These are phyloP conservation scores for Fusarium compactum DNA, from an alignment of 2,329 filamentous ascomycete genomes.

Conservation along the genomic window DNA sequence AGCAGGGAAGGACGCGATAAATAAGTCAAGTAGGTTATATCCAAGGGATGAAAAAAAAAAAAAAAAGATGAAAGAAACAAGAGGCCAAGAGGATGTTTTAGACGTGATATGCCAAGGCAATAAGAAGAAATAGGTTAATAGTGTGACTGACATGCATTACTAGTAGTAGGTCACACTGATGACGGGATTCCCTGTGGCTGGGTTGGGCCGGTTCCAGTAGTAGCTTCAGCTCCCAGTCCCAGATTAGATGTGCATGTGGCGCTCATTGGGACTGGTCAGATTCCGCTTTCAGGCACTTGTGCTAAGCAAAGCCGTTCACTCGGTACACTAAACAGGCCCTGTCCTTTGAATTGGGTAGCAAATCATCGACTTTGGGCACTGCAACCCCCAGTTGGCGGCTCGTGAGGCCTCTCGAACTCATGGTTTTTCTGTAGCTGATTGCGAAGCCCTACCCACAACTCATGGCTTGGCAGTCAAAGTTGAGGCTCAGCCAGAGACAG, in stretches of 20 bases:
- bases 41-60: neutral
- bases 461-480: slow-evolving; percentile 20
- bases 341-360: slow-evolving; percentile 14
- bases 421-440: neutral
- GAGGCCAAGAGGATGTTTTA: slow-evolving; percentile 19
- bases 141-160: slow-evolving; percentile 16
- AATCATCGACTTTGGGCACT: slow-evolving; percentile 1
- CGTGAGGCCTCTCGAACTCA: slow-evolving; percentile 33
- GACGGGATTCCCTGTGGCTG: slow-evolving; percentile 46
- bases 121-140: slow-evolving; percentile 13
- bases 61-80: neutral
- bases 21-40: neutral
- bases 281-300: slow-evolving; percentile 29
- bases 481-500: slow-evolving; percentile 20
- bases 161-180: slow-evolving; percentile 44
- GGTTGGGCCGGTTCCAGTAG: slow-evolving; percentile 16
- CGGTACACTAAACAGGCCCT: neutral
- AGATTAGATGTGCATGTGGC: slow-evolving; percentile 14
- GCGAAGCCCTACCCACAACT: slow-evolving; percentile 22
- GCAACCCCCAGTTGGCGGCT: neutral
- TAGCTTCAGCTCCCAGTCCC: slow-evolving; percentile 9
- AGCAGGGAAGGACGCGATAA: slow-evolving; percentile 13
- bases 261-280: slow-evolving; percentile 9
- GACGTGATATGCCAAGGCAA: slow-evolving; percentile 21
- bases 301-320: neutral